Percentiles rank a stretch among this genome's conserved stretches.
Conservation (phyloP, 305 asterid species). For the Vinca major region DNA sequence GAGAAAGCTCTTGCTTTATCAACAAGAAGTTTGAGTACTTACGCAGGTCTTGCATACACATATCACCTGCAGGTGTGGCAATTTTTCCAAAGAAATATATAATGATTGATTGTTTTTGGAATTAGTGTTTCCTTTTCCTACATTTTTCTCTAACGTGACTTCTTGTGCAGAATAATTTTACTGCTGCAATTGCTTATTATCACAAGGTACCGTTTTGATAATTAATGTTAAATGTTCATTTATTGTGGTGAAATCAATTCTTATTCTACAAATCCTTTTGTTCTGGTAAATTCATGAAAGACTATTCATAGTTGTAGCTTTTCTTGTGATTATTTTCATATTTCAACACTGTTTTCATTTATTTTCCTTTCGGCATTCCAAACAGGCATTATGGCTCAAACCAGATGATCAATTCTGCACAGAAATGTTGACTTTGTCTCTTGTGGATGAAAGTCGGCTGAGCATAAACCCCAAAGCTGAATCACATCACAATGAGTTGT, state of each 20-base stretch:
- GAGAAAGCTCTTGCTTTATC: constrained; percentile 96
- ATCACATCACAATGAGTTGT: constrained; percentile 16
- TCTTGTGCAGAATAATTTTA: constrained; percentile 57
- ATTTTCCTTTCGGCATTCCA: constrained; percentile 2
- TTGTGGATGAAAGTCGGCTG: constrained; percentile 60
- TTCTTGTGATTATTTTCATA: neutral
- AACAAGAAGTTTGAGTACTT: constrained; percentile 78
- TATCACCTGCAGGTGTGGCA: constrained; percentile 75
- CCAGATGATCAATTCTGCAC: constrained; percentile 83
- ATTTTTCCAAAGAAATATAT: neutral
- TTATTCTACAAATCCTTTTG: neutral
- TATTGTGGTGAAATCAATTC: neutral
- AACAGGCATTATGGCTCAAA: constrained; percentile 82
- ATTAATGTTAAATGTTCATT: neutral
- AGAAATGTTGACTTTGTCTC: constrained; percentile 82
- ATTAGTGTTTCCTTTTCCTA: neutral
- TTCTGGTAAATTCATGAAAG: neutral
- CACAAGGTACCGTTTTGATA: constrained; percentile 54
- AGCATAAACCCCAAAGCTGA: constrained; percentile 19
- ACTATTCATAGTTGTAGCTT: neutral
- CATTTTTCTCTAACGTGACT: constrained; percentile 7
- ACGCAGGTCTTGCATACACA: constrained; percentile 94
- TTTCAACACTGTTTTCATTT: neutral
- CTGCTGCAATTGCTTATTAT: constrained; percentile 72
- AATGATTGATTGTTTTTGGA: neutral